Base-by-base conservation (phyloP, 345 rosid species). In the Kandelia obovata region DNA sequence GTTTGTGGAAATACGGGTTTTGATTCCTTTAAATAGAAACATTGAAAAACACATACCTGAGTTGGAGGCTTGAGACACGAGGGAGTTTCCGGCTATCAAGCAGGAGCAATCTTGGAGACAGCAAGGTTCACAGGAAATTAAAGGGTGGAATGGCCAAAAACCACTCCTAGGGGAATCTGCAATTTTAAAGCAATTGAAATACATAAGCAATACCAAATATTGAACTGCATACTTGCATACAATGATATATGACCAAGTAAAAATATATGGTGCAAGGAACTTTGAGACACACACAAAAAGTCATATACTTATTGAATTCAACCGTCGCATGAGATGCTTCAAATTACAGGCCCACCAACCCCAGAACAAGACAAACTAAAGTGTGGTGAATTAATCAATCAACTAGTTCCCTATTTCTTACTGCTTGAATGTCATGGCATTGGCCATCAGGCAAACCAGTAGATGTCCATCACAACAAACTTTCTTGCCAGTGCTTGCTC, bases 21-120 rank as follows among this genome's bases (percentile, higher is more conserved):
- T 56, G 15, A 56, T n/a, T 56, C 59, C 30, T 25, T 15, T 2
- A 37, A 27, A 39, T 1, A 17, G 8, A 58, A 26, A n/a, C 13
- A 20, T 31, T 9, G n/a, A 10, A 43, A 20, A n/a, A n/a, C 6
- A 31, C 13, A 6, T 79, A 90, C 99, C 92, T 95, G 99, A 74
- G 99, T 95, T 66, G 99, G 99, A 78, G 99, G 99, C 82, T 95
- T 95, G 17, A 95, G 97, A n/a, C 52, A 92, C 98, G 13, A 95
- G 87, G 35, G 99, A 92, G 80, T 95, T 95, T 70, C 99, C 98
- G 0, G 99, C 96, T 8, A 95, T 87, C 67, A 78, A 37, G 98
- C 99, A 26, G 99, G 98, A 46, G 82, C 98, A 49, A 92, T 92
- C 80, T 95, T 95, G 8, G 98, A 92, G 47, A 92, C 99, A 20